Evolutionary conservation across 768 basidiomycete genomes (phyloP), one percentile per base, ranked within the genome.

Genomic region (Mycena vulgaris): DNA sequence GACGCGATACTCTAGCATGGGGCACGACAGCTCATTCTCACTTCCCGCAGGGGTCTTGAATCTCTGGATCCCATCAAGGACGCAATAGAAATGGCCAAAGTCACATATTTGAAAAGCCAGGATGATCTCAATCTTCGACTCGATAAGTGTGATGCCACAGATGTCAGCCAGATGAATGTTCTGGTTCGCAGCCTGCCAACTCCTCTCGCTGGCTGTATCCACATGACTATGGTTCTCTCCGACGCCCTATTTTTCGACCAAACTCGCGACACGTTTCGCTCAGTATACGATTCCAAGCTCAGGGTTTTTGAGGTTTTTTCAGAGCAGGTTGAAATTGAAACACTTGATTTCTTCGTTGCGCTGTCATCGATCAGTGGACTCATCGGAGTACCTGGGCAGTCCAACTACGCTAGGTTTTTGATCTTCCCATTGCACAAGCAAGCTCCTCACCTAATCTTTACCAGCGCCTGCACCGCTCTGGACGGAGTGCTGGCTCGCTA

Each of bases 121-220:
- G 28, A 23, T 10, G 67, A 63, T 42, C 37, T 62, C 21, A 13
- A 40, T 17, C 35, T 69, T 31, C 45, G 13, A n/a, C 45, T 69
- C 6, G 42, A 40, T 19, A 16, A 28, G 19, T 69, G 60, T 25
- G 67, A 69, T 23, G 67, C 35, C 14, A 63, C 61, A 3, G 35
- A 58, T 51, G 45, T 33, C 28, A 11, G 37, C 19, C 21, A 56
- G 21, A 69, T 58, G 53, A 6, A 10, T 14, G 19, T 16, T 8
- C 45, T 69, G 1, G 25, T 69, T 21, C 31, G 21, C 28, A 23
- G 28, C 55, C 17, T 63, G 27, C 37, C 51, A 6, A 27, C 19
- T 2, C 60, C 61, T 23, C 0, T 69, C 0, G 67, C 67, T 17
- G 67, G 67, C 8, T 69, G 67, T 27, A 63, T 69, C 28, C 67